Conservation (phyloP, 169 alveolate species). For the Amoebophrya sp. region DNA sequence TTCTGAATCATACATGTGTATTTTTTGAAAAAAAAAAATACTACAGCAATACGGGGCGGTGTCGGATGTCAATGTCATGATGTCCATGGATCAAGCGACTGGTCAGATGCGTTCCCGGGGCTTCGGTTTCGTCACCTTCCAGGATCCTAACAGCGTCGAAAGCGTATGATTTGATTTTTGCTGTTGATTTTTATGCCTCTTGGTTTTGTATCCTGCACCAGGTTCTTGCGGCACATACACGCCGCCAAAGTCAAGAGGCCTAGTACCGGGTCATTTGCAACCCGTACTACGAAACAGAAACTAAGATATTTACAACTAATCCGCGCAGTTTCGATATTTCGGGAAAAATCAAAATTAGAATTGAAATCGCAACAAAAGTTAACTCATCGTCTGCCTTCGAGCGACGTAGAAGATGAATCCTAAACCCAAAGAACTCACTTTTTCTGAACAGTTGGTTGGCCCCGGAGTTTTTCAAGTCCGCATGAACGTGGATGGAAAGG, state of each 20-base stretch:
- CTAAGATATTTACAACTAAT: too few relatives aligned
- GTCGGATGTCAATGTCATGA: not conserved
- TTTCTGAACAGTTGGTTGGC: not conserved
- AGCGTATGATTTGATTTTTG: not conserved
- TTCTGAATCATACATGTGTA: too few relatives aligned
- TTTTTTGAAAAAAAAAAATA: too few relatives aligned
- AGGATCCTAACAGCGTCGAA: not conserved
- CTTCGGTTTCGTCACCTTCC: not conserved
- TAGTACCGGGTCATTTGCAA: too few relatives aligned
- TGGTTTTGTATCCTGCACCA: not conserved
- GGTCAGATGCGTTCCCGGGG: not conserved
- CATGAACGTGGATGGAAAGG: not conserved
- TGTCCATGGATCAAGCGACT: not conserved
- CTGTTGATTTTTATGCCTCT: not conserved
- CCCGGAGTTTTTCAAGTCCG: not conserved
- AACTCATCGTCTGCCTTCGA: not conserved
- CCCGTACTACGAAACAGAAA: too few relatives aligned
- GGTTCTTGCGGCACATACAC: too few relatives aligned
- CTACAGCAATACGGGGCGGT: not conserved
- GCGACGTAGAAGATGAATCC: too few relatives aligned
- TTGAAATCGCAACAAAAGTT: not conserved
- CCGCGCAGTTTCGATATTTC: too few relatives aligned
- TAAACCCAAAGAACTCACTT: too few relatives aligned
- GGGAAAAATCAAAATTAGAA: too few relatives aligned
- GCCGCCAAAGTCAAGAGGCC: too few relatives aligned